Conservation (phyloP, 495 filamentous ascomycete genomes). For the Podospora didyma region DNA sequence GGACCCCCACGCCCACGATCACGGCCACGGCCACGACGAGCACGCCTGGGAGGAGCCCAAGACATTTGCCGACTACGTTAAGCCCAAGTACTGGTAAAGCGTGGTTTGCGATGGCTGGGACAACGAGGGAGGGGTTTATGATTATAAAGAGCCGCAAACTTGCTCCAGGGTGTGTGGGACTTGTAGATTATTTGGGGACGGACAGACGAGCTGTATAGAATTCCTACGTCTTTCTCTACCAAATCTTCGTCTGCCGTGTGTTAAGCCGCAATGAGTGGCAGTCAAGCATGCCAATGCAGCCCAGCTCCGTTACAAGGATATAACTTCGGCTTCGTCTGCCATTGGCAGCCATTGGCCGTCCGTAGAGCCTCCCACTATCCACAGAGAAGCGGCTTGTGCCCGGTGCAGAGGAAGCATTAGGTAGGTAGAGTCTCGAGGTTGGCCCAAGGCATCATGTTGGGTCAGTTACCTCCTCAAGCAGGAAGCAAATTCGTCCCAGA, state of each 20-base stretch:
- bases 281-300: background rate
- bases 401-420: too few relatives aligned
- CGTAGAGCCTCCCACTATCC: too few relatives aligned
- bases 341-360: too few relatives aligned
- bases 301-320: too few relatives aligned
- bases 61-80: conserved; percentile 90
- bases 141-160: background rate
- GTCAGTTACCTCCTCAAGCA: too few relatives aligned
- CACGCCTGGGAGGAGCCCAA: conserved; percentile 73
- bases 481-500: too few relatives aligned
- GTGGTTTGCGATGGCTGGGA: conserved; percentile 1
- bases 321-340: too few relatives aligned
- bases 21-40: conserved; percentile 53
- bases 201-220: conserved; percentile 15
- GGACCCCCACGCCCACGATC: conserved; percentile 40
- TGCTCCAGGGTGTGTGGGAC: conserved; percentile 4
- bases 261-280: background rate
- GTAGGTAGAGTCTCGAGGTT: too few relatives aligned
- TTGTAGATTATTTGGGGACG: conserved; percentile 14
- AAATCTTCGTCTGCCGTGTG: background rate
- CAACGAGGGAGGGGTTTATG: background rate
- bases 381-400: too few relatives aligned
- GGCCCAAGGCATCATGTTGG: too few relatives aligned
- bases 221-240: conserved; percentile 4
- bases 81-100: conserved; percentile 82